Evolutionary conservation across 768 basidiomycete genomes (phyloP).

Genomic region (Tephrocybe sp.): DNA sequence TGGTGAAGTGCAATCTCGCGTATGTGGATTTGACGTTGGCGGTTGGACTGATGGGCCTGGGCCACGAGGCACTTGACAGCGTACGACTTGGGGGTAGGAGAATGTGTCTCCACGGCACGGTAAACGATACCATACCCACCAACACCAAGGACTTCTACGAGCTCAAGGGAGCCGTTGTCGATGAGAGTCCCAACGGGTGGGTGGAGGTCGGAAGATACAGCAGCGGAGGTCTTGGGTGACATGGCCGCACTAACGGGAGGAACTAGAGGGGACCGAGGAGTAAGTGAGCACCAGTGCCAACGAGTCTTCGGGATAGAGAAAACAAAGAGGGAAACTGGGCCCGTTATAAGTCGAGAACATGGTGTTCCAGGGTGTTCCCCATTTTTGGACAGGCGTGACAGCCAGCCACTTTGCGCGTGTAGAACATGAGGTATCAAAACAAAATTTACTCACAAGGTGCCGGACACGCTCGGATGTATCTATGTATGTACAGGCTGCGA

Average conservation of each 20-base stretch:
- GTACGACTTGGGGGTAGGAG: constrained; percentile 57
- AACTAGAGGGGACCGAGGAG: constrained; percentile 21
- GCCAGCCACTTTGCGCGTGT: constrained; percentile 56
- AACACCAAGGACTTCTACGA: constrained; percentile 83
- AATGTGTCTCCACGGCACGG: constrained; percentile 69
- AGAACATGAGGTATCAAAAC: constrained; percentile 74
- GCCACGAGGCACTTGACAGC: constrained; percentile 92
- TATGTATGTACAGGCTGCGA: no score
- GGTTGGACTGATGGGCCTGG: constrained; percentile 41
- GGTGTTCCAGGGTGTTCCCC: constrained; percentile 9
- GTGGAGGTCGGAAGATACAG: constrained; percentile 68
- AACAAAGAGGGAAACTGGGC: constrained; percentile 17
- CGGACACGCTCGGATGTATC: constrained; percentile 40
- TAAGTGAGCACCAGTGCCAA: constrained; percentile 48
- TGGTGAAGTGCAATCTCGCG: constrained; percentile 86
- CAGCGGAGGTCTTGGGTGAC: constrained; percentile 64
- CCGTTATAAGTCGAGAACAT: constrained; percentile 18
- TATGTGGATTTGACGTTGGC: constrained; percentile 77
- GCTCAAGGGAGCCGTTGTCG: constrained; percentile 79
- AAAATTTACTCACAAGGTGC: constrained; percentile 39
- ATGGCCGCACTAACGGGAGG: constrained; percentile 23
- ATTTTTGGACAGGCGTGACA: constrained; percentile 35
- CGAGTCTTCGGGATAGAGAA: constrained; percentile 39
- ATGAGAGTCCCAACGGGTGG: constrained; percentile 77
- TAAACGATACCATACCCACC: constrained; percentile 97